Base-by-base conservation (phyloP, 768 basidiomycete species). In the Serendipita sp. region DNA sequence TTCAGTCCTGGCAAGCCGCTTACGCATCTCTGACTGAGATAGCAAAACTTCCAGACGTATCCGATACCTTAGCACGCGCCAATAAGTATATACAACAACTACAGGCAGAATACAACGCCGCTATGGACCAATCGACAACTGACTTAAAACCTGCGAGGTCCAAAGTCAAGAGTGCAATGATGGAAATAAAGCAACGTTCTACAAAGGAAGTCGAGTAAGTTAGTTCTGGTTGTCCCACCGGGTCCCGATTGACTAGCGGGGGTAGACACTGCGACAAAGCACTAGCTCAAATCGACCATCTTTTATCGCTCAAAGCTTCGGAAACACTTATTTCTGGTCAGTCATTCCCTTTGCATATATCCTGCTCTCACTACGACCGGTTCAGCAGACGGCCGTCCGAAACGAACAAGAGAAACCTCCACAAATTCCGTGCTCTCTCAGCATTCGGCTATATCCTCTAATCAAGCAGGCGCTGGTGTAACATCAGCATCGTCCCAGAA, bases 21-120 rank as follows among this genome's bases (percentile, higher is more conserved):
- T 60, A 60, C 35, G 56, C 56, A 28, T 60, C 56, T 38, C 37
- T 60, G 8, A 28, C 56, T 30, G 30, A 60, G 35, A 24, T 60
- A 24, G 37, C 56, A 8, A 60, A 60, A 38, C 24, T 38, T 30
- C 30, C 56, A 34, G 56, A 32, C 10, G 37, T 60, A n/a, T 60
- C 56, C 4, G 56, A 60, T 10, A n/a, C 28, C 10, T 4, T 60
- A 4, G 35, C 16, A 28, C 28, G 37, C n/a, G 56, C 56, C 24
- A 60, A 60, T 3, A 60, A 60, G 56, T 32, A 34, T 18, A 28
- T 60, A 38, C 56, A 60, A n/a, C 56, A 60, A 34, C 35, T 60
- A 8, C 30, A 60, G 34, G 16, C 34, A 4, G 56, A 60, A 38
- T 60, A 60, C 37, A 18, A 51, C 30, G 37, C 37, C 5, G 28